Evolutionary conservation across 306 rosid genomes (phyloP).

Genomic region (Lablab purpureus): DNA sequence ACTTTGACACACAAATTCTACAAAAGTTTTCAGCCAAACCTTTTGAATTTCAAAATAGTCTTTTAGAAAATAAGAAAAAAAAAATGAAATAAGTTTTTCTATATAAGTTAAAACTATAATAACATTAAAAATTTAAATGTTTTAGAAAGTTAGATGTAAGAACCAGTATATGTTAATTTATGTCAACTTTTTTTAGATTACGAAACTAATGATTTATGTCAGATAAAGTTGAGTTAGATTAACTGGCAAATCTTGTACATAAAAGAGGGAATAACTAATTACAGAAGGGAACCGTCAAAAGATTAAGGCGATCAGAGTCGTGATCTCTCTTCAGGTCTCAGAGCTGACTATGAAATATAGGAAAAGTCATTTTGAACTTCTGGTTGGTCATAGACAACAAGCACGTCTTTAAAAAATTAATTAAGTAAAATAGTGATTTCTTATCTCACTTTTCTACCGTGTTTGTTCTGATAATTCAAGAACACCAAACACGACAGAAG

Average conservation of each 20-base stretch:
- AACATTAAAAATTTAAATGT: too few relatives aligned
- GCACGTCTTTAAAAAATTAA: neutral
- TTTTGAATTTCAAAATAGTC: constrained; percentile 19
- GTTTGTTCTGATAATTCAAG: constrained; percentile 13
- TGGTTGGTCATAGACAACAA: neutral
- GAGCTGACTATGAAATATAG: neutral
- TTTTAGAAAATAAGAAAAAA: neutral
- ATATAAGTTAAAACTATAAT: too few relatives aligned
- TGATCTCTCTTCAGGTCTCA: neutral
- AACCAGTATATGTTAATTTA: too few relatives aligned
- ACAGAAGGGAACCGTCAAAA: constrained; percentile 10
- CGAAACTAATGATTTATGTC: too few relatives aligned
- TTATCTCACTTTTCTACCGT: constrained; percentile 17
- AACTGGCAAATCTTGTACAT: neutral
- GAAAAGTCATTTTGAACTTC: neutral
- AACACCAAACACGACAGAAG: neutral
- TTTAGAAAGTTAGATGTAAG: too few relatives aligned
- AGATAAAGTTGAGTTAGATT: too few relatives aligned
- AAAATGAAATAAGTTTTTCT: too few relatives aligned
- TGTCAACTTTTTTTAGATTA: too few relatives aligned
- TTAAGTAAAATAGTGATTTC: neutral
- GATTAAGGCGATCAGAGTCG: neutral
- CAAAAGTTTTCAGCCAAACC: constrained; percentile 1
- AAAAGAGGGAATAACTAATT: neutral
- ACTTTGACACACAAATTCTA: neutral